These are phyloP conservation scores for Adansonia rubrostipa DNA, from an alignment of 441 rosid genomes.

Conservation along the genomic window DNA sequence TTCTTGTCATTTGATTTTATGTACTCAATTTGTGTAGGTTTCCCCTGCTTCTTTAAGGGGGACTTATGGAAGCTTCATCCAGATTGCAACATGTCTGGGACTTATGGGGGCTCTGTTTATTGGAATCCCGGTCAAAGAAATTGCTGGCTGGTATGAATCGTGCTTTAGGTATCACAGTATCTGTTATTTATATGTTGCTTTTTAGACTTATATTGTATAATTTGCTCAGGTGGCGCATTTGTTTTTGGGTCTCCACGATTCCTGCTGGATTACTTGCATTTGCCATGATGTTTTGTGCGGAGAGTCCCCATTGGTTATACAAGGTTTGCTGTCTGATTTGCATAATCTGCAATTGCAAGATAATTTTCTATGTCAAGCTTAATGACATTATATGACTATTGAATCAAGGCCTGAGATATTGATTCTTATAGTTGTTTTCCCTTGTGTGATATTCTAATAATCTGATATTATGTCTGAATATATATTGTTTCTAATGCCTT, in stretches of 20 bases:
- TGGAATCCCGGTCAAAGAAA: conserved; percentile 79
- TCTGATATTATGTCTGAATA: neutral
- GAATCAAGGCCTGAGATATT: neutral
- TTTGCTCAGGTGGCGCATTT: conserved; percentile 75
- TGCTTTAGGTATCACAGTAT: conserved; percentile 11
- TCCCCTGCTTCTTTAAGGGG: conserved; percentile 96
- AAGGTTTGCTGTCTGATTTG: conserved; percentile 54
- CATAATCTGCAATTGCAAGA: neutral
- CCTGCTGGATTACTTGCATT: conserved; percentile 83
- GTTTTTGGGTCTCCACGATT: conserved; percentile 80
- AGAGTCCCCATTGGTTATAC: conserved; percentile 92
- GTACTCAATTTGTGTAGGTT: conserved; percentile 48
- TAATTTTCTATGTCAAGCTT: neutral
- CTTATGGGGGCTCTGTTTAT: conserved; percentile 77
- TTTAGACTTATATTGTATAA: conserved; percentile 16
- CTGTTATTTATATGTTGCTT: neutral
- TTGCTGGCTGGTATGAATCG: conserved; percentile 65
- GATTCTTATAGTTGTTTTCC: neutral
- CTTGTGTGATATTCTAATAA: neutral
- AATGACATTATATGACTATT: neutral
- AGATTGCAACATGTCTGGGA: conserved; percentile 93
- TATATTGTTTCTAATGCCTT: neutral
- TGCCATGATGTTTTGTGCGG: conserved; percentile 79
- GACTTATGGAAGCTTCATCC: conserved; percentile 92
- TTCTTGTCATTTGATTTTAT: conserved; percentile 10